A percentile compares a stretch with the other conserved stretches of the same genome.
Conservation (phyloP, 176 grass and related monocot species). For the Phoenix dactylifera region DNA sequence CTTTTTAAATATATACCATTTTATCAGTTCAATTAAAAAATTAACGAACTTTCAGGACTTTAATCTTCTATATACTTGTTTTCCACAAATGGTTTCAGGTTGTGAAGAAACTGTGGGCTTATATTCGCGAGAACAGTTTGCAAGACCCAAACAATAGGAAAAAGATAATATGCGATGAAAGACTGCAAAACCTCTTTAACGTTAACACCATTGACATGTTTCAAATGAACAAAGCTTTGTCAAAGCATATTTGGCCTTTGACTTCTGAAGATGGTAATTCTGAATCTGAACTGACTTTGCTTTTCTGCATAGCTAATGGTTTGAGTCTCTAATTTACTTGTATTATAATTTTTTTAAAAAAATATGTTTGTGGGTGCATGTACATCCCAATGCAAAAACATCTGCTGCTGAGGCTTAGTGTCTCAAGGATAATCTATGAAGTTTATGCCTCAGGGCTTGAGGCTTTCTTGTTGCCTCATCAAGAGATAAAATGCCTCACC, state of each 20-base stretch:
- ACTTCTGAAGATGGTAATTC: slow-evolving; percentile 56
- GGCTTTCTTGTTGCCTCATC: background rate
- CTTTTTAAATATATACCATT: too few species aligned
- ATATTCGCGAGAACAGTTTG: slow-evolving; percentile 77
- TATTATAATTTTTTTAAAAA: too few species aligned
- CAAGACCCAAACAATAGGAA: slow-evolving; percentile 81
- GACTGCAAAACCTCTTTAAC: slow-evolving; percentile 68
- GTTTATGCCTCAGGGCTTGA: background rate
- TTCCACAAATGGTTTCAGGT: slow-evolving; percentile 48
- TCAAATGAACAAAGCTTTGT: slow-evolving; percentile 98
- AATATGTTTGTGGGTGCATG: too few species aligned
- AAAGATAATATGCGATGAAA: slow-evolving; percentile 81
- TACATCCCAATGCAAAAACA: too few species aligned
- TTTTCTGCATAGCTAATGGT: too few species aligned
- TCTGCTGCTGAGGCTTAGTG: too few species aligned
- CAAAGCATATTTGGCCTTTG: slow-evolving; percentile 93
- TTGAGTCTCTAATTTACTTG: too few species aligned
- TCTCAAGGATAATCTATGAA: too few species aligned
- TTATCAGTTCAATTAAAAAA: slow-evolving; percentile 1
- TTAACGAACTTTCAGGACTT: background rate
- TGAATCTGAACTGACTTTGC: background rate
- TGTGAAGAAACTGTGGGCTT: slow-evolving; percentile 87
- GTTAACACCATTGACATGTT: slow-evolving; percentile 94
- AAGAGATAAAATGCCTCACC: background rate
- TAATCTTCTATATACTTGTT: slow-evolving; percentile 23